Base-by-base conservation (phyloP, 1,284 basidiomycete species). In the Pterulicium gracile region DNA sequence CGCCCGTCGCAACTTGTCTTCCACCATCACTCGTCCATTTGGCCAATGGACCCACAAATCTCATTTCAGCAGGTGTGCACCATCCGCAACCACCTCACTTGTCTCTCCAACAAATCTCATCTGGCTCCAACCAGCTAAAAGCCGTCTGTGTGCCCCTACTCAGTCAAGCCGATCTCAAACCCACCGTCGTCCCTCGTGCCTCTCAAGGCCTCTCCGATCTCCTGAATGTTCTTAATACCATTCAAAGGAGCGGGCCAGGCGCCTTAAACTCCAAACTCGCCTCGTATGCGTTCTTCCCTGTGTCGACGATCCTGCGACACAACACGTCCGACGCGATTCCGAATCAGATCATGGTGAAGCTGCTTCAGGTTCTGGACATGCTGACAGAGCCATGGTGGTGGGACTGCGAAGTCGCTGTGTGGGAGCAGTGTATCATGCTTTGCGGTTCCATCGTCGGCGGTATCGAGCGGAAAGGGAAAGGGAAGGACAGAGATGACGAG, bases 341-440 rank as follows among this genome's bases (percentile, higher is more conserved):
- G 4, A 86, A 94, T 57, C 78, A 79, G 53, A 66, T 91, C 19
- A 66, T 95, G 45, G 88, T 93, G 60, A 77, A 75, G 48, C 63
- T 91, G 20, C 69, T 95, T 51, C 55, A 67, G n/a, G 64, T 76
- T 3, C 65, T 95, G 21, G 60, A 67, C 0, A 55, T 73, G 0
- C 65, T 95, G n/a, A 78, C 71, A 51, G 73, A 83, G 15, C 63
- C 66, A 23, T 83, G 81, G 76, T 95, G 91, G 90, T 86, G 83
- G 76, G 62, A 65, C 4, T 78, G 78, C 52, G 79, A 83, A 32
- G 55, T 73, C 4, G 72, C 73, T 23, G 59, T 78, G 18, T 84
- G 90, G 87, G 81, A 87, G 55, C 89, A 95, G 57, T 64, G 92
- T 15, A 88, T 94, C 63, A 85, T 83, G 65, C 70, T 96, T 21